Percentiles rank a stretch among this genome's conserved stretches.
These are phyloP conservation scores for Moesziomyces globuligerus DNA, from an alignment of 1,284 basidiomycete species.

Conservation along the genomic window DNA sequence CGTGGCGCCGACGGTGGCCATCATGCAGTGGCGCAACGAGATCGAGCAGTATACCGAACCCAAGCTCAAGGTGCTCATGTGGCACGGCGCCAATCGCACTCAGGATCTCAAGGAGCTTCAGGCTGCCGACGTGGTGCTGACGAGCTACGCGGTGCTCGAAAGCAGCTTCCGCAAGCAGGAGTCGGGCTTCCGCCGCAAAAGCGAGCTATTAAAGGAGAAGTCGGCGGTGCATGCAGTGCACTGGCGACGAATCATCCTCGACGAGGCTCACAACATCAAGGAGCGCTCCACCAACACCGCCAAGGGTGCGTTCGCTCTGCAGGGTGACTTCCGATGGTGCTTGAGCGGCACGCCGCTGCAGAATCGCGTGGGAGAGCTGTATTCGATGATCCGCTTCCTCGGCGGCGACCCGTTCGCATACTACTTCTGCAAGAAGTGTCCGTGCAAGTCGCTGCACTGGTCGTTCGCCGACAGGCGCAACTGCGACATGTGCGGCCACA, in stretches of 20 bases:
- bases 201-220: constrained; percentile 85
- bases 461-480: constrained; percentile 81
- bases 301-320: constrained; percentile 90
- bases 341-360: constrained; percentile 92
- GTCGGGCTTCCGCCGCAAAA: constrained; percentile 87
- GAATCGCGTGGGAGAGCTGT: constrained; percentile 89
- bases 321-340: constrained; percentile 89
- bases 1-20: constrained; percentile 88
- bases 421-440: constrained; percentile 77
- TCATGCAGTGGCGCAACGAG: constrained; percentile 99
- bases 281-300: constrained; percentile 94
- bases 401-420: constrained; percentile 53
- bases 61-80: constrained; percentile 78
- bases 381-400: constrained; percentile 80
- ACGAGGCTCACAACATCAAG: constrained; percentile 93
- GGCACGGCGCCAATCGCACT: constrained; percentile 81
- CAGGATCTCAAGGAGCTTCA: constrained; percentile 76
- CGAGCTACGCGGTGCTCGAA: constrained; percentile 79
- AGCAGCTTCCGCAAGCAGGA: constrained; percentile 93
- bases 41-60: constrained; percentile 73
- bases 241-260: constrained; percentile 86
- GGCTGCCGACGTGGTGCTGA: constrained; percentile 82
- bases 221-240: constrained; percentile 85
- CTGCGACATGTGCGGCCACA: constrained; percentile 92
- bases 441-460: constrained; percentile 91